These are phyloP conservation scores for Amanita pseudoporphyria DNA, from an alignment of 768 basidiomycete species.

Conservation along the genomic window DNA sequence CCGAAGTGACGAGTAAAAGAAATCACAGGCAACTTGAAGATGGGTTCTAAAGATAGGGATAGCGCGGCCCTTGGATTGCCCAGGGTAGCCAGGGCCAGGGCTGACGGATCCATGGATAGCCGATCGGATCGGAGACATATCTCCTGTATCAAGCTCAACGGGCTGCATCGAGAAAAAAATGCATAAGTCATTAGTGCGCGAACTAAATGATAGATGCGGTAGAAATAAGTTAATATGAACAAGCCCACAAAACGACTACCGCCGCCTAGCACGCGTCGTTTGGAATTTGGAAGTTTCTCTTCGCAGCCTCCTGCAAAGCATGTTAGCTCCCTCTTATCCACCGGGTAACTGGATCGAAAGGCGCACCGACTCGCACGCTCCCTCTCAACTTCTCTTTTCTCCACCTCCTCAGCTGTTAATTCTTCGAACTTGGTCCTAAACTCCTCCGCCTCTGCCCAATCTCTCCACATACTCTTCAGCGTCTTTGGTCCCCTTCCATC, in stretches of 20 bases:
- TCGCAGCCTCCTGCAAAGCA: constrained; percentile 39
- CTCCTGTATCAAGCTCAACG: not conserved
- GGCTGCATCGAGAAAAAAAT: not conserved
- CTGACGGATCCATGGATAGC: too few species aligned
- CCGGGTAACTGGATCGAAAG: not conserved
- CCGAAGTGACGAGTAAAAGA: too few species aligned
- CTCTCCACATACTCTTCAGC: constrained; percentile 86
- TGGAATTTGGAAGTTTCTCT: constrained; percentile 63
- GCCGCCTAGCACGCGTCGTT: constrained; percentile 30
- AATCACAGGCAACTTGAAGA: too few species aligned
- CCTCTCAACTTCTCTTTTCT: constrained; percentile 78
- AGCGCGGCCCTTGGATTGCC: too few species aligned
- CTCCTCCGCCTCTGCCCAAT: constrained; percentile 89
- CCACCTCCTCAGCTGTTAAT: constrained; percentile 84
- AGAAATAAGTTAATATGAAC: constrained; percentile 1
- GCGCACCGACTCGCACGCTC: constrained; percentile 68
- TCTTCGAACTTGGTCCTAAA: constrained; percentile 85
- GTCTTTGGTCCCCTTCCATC: constrained; percentile 75
- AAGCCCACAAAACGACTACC: constrained; percentile 14
- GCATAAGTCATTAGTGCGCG: not conserved
- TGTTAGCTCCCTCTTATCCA: constrained; percentile 2
- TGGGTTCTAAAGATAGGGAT: too few species aligned
- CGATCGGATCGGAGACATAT: not conserved
- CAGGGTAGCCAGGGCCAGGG: too few species aligned
- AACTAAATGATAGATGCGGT: not conserved